Evolutionary conservation across 805 yeast genomes (phyloP).

Genomic region (Scheffersomyces lignosus): DNA sequence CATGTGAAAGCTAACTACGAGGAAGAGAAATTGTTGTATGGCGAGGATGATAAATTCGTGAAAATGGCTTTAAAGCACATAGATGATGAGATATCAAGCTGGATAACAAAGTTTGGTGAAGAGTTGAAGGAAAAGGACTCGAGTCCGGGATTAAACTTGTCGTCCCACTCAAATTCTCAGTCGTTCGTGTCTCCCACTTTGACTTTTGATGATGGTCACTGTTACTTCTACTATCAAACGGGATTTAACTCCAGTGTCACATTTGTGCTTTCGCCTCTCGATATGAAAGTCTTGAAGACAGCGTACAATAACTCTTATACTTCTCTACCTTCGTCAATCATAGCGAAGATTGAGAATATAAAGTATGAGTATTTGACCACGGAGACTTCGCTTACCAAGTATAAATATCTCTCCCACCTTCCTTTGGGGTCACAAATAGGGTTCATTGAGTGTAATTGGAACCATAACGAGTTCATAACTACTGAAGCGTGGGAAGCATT

Average conservation of each 20-base stretch:
- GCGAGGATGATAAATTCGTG: conserved; percentile 57
- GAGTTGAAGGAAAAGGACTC: conserved; percentile 10
- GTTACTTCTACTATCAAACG: conserved; percentile 79
- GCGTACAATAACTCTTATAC: conserved; percentile 59
- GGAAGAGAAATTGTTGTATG: conserved; percentile 59
- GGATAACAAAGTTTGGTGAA: conserved; percentile 31
- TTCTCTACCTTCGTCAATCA: conserved; percentile 65
- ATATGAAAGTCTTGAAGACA: conserved; percentile 66
- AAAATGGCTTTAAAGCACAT: conserved; percentile 58
- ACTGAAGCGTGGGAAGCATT: conserved; percentile 45
- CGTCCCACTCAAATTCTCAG: conserved; percentile 17
- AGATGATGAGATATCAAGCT: conserved; percentile 40
- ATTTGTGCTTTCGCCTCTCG: conserved; percentile 75
- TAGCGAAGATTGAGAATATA: conserved; percentile 67
- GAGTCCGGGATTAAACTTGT: not conserved
- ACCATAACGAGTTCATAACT: conserved; percentile 28
- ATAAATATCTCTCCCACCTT: conserved; percentile 75
- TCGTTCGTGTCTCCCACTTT: too few relatives aligned
- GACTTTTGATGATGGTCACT: too few relatives aligned
- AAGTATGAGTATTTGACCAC: conserved; percentile 63
- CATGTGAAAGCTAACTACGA: conserved; percentile 51
- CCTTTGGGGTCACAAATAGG: conserved; percentile 87
- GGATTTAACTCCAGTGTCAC: conserved; percentile 62
- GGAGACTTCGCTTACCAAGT: conserved; percentile 55
- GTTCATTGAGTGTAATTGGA: conserved; percentile 85